phyloP scores from a whole-genome alignment of 768 basidiomycete species.

The Cyathus striatus region DNA sequence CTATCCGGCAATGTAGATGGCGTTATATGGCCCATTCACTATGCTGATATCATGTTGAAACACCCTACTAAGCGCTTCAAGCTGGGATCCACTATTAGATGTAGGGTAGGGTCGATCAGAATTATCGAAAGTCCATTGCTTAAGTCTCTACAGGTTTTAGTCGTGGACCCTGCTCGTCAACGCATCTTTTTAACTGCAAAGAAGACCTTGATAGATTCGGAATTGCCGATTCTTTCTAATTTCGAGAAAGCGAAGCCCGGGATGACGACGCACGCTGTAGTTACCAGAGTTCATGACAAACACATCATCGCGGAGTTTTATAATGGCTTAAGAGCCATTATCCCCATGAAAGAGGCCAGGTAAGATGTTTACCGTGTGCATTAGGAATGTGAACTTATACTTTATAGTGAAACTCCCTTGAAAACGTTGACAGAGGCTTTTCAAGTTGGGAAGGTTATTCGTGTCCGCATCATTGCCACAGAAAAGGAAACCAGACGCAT shows the following conservation, averaged over 20 bases:
- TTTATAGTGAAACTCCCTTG: slow-evolving; percentile 57
- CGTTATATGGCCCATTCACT: slow-evolving; percentile 91
- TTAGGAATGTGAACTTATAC: slow-evolving; percentile 6
- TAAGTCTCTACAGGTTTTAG: slow-evolving; percentile 53
- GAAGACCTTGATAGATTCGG: slow-evolving; percentile 81
- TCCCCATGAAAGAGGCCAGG: slow-evolving; percentile 82
- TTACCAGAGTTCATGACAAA: slow-evolving; percentile 81
- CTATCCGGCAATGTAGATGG: slow-evolving; percentile 87
- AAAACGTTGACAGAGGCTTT: slow-evolving; percentile 59
- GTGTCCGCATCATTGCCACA: slow-evolving; percentile 71
- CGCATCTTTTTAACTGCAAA: slow-evolving; percentile 87
- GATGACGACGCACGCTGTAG: slow-evolving; percentile 70
- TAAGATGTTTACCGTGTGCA: slow-evolving; percentile 23
- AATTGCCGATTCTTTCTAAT: slow-evolving; percentile 60
- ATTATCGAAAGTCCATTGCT: slow-evolving; percentile 2
- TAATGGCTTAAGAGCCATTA: slow-evolving; percentile 78
- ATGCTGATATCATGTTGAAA: slow-evolving; percentile 91
- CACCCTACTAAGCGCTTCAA: slow-evolving; percentile 92
- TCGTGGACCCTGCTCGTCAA: slow-evolving; percentile 75
- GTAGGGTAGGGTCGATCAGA: slow-evolving; percentile 45
- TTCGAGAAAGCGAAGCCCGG: slow-evolving; percentile 69
- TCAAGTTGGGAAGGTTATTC: slow-evolving; percentile 75
- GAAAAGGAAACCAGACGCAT: slow-evolving; percentile 59
- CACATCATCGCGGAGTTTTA: slow-evolving; percentile 86
- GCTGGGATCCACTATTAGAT: slow-evolving; percentile 75